Base-by-base conservation (phyloP, 1,284 basidiomycete genomes). In the Tetrapyrgos nigripes region DNA sequence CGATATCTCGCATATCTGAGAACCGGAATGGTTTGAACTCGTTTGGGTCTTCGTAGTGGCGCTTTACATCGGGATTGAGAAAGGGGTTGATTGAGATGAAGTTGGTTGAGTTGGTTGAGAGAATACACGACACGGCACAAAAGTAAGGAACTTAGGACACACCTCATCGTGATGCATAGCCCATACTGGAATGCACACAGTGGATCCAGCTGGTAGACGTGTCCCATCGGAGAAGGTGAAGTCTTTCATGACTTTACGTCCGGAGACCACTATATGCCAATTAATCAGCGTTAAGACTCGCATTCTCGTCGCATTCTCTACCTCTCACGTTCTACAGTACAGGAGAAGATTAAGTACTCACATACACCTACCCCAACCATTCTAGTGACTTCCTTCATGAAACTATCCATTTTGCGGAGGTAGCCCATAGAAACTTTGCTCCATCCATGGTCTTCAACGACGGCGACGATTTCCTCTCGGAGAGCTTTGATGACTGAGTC, bases 341-440 rank as follows among this genome's bases (percentile, higher is more conserved):
- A n/a, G 13, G 50, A 23, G 19, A 40, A 51, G 23, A 23, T 47
- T 8, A 35, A 11, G 24, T 17, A n/a, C n/a, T n/a, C n/a, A n/a
- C n/a, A n/a, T n/a, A n/a, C 14, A 5, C 59, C 53, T 11, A 74
- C 63, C 0, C 71, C 73, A 43, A 68, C 68, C 50, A 70, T 40
- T 2, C 77, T 62, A 58, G 70, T 66, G 1, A 67, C 67, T 59
- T 78, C 76, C 37, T 71, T 70, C 53, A 79, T 27, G 62, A 79
- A 77, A 58, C 78, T n/a, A n/a, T n/a, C n/a, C n/a, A n/a, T n/a
- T n/a, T n/a, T n/a, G n/a, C n/a, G n/a, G n/a, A n/a, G n/a, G n/a
- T n/a, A n/a, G n/a, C n/a, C n/a, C n/a, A n/a, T n/a, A n/a, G n/a
- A n/a, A n/a, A n/a, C n/a, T n/a, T n/a, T n/a, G n/a, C n/a, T n/a